These are phyloP conservation scores for Neofusicoccum laricinum DNA, from an alignment of 2,329 filamentous ascomycete genomes.

Conservation along the genomic window DNA sequence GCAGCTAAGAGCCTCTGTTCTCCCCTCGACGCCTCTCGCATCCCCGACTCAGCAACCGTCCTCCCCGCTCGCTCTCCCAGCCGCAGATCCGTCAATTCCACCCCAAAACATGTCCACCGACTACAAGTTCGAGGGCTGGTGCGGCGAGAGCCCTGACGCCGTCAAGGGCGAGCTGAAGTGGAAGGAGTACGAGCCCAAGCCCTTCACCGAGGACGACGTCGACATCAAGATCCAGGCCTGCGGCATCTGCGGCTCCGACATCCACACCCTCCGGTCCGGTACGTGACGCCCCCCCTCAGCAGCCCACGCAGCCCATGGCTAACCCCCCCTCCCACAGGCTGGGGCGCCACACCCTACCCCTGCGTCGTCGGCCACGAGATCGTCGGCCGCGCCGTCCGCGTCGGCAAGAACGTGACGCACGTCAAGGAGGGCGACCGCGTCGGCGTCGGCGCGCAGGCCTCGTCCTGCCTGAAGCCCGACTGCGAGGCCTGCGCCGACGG, in stretches of 20 bases:
- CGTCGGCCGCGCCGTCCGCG: conserved; percentile 37
- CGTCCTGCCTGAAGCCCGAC: conserved; percentile 44
- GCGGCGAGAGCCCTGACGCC: conserved; percentile 49
- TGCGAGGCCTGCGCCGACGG: conserved; percentile 55
- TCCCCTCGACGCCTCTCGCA: background rate
- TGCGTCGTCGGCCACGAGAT: conserved; percentile 44
- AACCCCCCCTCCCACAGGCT: conserved; percentile 40
- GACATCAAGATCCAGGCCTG: conserved; percentile 42
- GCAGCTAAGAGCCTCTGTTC: background rate
- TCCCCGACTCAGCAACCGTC: background rate
- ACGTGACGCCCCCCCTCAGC: background rate
- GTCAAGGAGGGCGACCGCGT: conserved; percentile 61
- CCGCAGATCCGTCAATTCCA: no score
- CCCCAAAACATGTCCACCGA: conserved; percentile 25
- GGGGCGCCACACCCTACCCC: conserved; percentile 45
- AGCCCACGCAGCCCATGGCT: background rate
- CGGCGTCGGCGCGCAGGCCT: conserved; percentile 52
- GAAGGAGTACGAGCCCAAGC: conserved; percentile 47
- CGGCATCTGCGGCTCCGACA: conserved; percentile 29
- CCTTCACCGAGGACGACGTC: conserved; percentile 39
- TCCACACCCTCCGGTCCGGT: conserved; percentile 17
- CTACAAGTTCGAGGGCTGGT: conserved; percentile 58
- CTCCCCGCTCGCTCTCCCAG: background rate
- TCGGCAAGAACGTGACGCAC: conserved; percentile 34
- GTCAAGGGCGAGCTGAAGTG: conserved; percentile 55